These are phyloP conservation scores for Heterobasidion occidentale DNA, from an alignment of 1,284 basidiomycete genomes.

Conservation along the genomic window DNA sequence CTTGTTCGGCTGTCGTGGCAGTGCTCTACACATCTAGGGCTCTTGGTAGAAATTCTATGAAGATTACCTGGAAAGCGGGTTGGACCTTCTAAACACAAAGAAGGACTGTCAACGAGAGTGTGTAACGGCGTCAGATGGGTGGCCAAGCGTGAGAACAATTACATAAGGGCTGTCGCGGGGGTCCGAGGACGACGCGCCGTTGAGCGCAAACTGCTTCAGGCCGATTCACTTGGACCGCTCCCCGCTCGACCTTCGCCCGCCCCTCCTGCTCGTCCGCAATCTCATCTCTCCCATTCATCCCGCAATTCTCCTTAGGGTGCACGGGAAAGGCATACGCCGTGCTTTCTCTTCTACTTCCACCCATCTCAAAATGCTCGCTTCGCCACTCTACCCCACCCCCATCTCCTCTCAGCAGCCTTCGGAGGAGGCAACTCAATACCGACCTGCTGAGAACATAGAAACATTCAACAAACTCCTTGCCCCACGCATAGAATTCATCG, in stretches of 20 bases:
- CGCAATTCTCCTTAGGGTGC: neutral
- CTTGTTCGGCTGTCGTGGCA: too few relatives aligned
- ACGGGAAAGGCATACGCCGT: neutral
- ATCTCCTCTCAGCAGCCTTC: constrained; percentile 38
- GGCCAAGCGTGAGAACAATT: too few relatives aligned
- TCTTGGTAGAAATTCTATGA: too few relatives aligned
- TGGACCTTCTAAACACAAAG: too few relatives aligned
- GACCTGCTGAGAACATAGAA: constrained; percentile 62
- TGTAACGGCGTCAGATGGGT: too few relatives aligned
- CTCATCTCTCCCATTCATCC: neutral
- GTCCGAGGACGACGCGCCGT: too few relatives aligned
- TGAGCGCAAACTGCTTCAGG: too few relatives aligned
- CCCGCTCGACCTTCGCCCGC: neutral
- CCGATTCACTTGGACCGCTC: too few relatives aligned
- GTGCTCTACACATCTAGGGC: too few relatives aligned
- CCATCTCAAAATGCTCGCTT: constrained; percentile 43
- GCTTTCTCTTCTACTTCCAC: neutral
- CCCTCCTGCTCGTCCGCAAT: neutral
- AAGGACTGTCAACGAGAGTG: too few relatives aligned
- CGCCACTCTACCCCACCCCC: constrained; percentile 43
- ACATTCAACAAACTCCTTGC: constrained; percentile 68
- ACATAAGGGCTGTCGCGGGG: too few relatives aligned
- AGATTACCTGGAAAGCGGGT: too few relatives aligned
- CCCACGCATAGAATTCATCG: constrained; percentile 70
- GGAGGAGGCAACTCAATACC: constrained; percentile 48